phyloP scores from a whole-genome alignment of 2,329 filamentous ascomycete species.

The Aspergillus latus region DNA sequence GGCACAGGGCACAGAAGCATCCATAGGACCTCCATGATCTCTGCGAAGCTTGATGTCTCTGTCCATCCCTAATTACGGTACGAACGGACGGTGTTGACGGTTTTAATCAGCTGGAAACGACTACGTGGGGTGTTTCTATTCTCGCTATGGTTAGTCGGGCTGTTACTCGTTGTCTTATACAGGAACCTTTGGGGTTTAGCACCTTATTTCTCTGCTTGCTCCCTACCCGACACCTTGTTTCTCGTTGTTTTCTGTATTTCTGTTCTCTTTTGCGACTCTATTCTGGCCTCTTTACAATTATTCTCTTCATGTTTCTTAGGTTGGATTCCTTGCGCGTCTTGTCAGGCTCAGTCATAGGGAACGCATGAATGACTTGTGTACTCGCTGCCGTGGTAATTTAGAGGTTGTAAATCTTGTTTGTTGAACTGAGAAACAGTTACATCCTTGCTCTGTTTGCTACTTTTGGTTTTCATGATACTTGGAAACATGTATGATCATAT shows the following conservation, averaged over 20 bases:
- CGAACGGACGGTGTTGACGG: conserved; percentile 11
- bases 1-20: conserved; percentile 6
- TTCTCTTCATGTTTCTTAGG: conserved; percentile 25
- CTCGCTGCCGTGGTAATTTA: conserved; percentile 13
- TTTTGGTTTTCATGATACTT: neutral
- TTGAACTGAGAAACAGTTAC: neutral
- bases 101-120: conserved; percentile 17
- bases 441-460: neutral
- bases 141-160: conserved; percentile 34
- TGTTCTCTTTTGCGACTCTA: conserved; percentile 20
- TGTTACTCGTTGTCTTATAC: conserved; percentile 30
- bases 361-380: conserved; percentile 28
- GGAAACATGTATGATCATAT: neutral
- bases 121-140: conserved; percentile 25
- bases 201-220: conserved; percentile 18
- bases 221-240: conserved; percentile 16
- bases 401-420: conserved; percentile 11
- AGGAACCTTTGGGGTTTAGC: conserved; percentile 28
- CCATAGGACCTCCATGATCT: neutral
- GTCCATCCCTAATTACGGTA: conserved; percentile 7
- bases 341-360: conserved; percentile 39
- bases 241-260: conserved; percentile 23
- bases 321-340: conserved; percentile 35
- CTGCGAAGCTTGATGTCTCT: conserved; percentile 2
- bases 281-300: conserved; percentile 19